Evolutionary conservation across 331 rosid species (phyloP).

Genomic region (Acacia concinna): DNA sequence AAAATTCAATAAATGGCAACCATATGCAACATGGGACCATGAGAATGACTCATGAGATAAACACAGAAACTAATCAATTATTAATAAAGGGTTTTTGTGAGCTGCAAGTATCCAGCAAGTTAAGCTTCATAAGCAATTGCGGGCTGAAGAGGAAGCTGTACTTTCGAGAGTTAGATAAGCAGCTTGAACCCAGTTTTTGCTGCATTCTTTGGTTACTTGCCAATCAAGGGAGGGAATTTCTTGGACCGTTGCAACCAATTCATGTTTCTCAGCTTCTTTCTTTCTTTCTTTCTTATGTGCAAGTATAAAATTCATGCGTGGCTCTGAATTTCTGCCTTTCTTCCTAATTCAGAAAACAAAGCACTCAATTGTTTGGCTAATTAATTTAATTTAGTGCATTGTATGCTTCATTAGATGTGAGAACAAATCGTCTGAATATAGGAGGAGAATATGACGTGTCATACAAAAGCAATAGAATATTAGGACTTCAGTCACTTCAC

Average conservation of each 20-base stretch:
- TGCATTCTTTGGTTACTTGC: constrained; percentile 4
- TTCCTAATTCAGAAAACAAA: constrained; percentile 29
- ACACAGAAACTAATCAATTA: background rate
- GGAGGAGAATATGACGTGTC: background rate
- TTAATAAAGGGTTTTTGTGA: constrained; percentile 16
- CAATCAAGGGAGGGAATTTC: constrained; percentile 5
- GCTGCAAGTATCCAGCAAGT: constrained; percentile 7
- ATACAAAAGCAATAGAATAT: background rate
- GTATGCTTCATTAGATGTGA: background rate
- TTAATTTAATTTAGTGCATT: background rate
- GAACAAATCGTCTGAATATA: background rate
- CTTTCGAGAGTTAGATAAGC: constrained; percentile 21
- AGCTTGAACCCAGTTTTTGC: background rate
- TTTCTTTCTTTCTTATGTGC: constrained; percentile 23
- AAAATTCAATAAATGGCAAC: constrained; percentile 23
- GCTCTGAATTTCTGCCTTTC: constrained; percentile 12
- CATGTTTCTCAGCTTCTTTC: constrained; percentile 7
- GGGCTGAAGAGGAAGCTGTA: background rate
- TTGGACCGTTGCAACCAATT: constrained; percentile 43
- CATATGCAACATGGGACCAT: background rate
- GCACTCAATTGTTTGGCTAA: background rate
- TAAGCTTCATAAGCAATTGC: constrained; percentile 16
- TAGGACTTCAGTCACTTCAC: background rate
- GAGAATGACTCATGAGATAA: background rate
- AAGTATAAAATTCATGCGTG: constrained; percentile 30